Evolutionary conservation across 108 stramenopile genomes (phyloP), one percentile per base, ranked within the genome.

Genomic region (Skeletonema menzelii): DNA sequence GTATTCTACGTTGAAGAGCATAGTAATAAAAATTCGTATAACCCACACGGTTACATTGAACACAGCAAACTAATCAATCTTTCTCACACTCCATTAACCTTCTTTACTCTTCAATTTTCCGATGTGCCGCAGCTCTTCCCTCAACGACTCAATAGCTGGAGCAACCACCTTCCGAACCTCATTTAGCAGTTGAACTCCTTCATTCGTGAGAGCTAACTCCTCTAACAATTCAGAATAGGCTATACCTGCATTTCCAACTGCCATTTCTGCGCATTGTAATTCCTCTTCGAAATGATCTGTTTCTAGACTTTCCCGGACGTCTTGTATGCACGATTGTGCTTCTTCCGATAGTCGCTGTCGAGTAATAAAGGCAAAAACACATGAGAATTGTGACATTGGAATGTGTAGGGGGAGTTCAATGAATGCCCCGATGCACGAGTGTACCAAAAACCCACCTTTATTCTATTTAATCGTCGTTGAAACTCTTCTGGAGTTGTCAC

Each of bases 141-240:
- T 46, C 56, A 79, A 72, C 26, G 66, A 57, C 28, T 79, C 71
- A 22, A 79, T 60, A 24, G 58, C 30, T 2, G 70, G 71, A 24
- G 71, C 71, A 56, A 68, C 62, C 40, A 72, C 32, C 55, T 71
- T 79, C 4, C 78, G 69, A 56, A 79, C 59, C 63, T 68, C 78
- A 72, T 79, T 79, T 13, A 79, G 62, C 32, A 79, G 42, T 27
- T 70, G 65, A 0, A 79, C 71, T 57, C 78, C 78, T 46, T 79
- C 71, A 35, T 65, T 37, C 19, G 78, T 72, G 6, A 79, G 60
- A 13, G 78, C 78, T 49, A 79, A 67, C 42, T 79, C 78, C 61
- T 79, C 78, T 59, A 79, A 32, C 27, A 79, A 35, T 49, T 79
- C 78, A 6, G 78, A 79, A 49, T 66, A 79, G 5, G 78, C 67